These are phyloP conservation scores for Xylaria intraflava DNA, from an alignment of 495 filamentous ascomycete genomes.

Conservation along the genomic window DNA sequence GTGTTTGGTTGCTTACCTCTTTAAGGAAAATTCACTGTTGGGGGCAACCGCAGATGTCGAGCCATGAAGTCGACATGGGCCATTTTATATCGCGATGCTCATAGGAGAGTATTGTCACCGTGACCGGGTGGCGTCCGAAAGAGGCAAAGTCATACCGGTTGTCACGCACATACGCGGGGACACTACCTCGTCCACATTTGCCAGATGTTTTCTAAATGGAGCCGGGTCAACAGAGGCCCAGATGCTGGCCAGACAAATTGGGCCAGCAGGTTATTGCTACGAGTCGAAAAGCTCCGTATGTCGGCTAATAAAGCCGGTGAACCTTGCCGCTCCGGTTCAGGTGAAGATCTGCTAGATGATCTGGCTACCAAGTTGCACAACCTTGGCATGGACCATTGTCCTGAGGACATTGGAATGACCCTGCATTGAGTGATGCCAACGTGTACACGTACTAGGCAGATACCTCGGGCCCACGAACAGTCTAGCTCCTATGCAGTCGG, in stretches of 20 bases:
- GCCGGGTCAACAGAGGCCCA: not conserved
- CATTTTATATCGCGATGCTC: constrained; percentile 12
- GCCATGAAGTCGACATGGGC: constrained; percentile 1
- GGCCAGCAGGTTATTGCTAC: constrained; percentile 3
- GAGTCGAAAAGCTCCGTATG: constrained; percentile 6
- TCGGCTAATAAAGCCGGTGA: constrained; percentile 8
- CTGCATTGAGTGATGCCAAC: constrained; percentile 14
- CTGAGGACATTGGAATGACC: constrained; percentile 7
- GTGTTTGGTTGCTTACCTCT: constrained; percentile 10
- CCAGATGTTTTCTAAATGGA: constrained; percentile 1
- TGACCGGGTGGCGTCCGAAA: constrained; percentile 7
- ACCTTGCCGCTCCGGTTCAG: constrained; percentile 12
- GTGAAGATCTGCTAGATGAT: constrained; percentile 14
- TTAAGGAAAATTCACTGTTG: not conserved
- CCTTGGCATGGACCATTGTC: not conserved
- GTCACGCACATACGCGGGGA: constrained; percentile 3
- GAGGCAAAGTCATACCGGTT: constrained; percentile 6
- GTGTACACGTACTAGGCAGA: constrained; percentile 11
- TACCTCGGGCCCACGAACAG: constrained; percentile 5
- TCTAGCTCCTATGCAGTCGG: constrained; percentile 1
- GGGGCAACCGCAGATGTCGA: not conserved
- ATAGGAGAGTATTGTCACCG: constrained; percentile 1
- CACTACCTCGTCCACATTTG: constrained; percentile 3
- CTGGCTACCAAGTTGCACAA: constrained; percentile 12
- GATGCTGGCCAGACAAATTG: not conserved